These are phyloP conservation scores for Wallacemonas collosoma DNA, from an alignment of 208 protist species.

Conservation along the genomic window DNA sequence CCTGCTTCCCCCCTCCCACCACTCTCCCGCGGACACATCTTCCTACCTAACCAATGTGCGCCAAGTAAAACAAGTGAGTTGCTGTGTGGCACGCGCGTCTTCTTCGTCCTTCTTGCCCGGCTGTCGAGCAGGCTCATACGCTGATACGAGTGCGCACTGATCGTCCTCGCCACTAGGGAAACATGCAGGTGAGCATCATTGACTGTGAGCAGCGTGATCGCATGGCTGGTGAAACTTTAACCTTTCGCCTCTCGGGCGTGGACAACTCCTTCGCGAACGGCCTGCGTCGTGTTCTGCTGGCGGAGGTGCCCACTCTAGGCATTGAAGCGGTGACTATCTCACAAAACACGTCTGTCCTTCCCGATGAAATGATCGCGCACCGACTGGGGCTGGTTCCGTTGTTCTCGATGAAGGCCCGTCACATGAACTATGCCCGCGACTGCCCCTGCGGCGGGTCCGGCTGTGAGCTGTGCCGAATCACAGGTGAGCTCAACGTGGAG, in stretches of 20 bases:
- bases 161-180: not conserved
- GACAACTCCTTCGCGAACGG: constrained; percentile 96
- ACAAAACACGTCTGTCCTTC: constrained; percentile 96
- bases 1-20: no score
- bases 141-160: no score
- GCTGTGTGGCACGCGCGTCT: no score
- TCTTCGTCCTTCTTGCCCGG: no score
- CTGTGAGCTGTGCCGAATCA: constrained; percentile 89
- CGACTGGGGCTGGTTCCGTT: constrained; percentile 98
- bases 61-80: no score
- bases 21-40: no score
- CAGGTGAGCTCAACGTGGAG: constrained; percentile 75
- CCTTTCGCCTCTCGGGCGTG: constrained; percentile 88
- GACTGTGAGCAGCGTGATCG: constrained; percentile 77
- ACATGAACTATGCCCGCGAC: constrained; percentile 82
- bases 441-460: constrained; percentile 81
- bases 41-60: no score
- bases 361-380: constrained; percentile 99
- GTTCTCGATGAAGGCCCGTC: constrained; percentile 80
- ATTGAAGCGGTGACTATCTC: constrained; percentile 97
- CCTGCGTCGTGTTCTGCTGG: constrained; percentile 97
- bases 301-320: constrained; percentile 98
- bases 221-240: constrained; percentile 84
- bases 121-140: no score
- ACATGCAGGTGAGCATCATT: constrained; percentile 82